Base-by-base conservation (phyloP, 1,284 basidiomycete species). In the Bjerkandera adusta region DNA sequence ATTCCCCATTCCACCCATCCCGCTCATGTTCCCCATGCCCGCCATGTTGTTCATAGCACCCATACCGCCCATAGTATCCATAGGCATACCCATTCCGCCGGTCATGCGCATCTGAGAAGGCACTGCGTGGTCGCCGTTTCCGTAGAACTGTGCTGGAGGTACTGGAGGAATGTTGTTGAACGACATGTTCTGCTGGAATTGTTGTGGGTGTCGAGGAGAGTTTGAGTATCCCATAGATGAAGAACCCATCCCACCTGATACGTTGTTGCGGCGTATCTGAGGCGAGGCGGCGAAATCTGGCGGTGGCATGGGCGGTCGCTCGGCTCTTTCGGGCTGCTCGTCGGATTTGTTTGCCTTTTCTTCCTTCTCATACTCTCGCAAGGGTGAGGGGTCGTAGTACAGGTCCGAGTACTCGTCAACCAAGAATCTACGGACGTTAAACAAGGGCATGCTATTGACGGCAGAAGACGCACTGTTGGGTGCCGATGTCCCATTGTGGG, bases 401-500 rank as follows among this genome's bases (percentile, higher is more conserved):
- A 86, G 64, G 21, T 81, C 75, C 3, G 83, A 85, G 48, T 73
- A 69, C 61, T 79, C 71, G 52, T 74, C 70, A 5, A 73, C 70
- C 12, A 70, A 65, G 59, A 85, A 87, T 52, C 84, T 85, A 36
- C 8, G 8, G 16, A 37, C 32, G 33, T 36, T 33, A 26, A 37
- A 27, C 34, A 18, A 12, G 10, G 10, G 11, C 30, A 30, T 30
- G 27, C 24, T 27, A 49, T 34, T 22, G 11, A 11, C 8, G 18
- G 42, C 26, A 40, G 39, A 27, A 21, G 6, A 63, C 75, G 54
- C 53, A 91, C 89, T 85, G 81, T 63, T 91, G 88, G 16, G 88
- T 89, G 18, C 85, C 85, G 29, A 90, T 73, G 62, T 91, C 88
- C 88, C 88, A 91, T 56, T 89, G 89, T 4, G 88, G 88, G 0